Percentiles rank a stretch among this genome's conserved stretches.
These are phyloP conservation scores for Mycena epipterygia DNA, from an alignment of 768 basidiomycete genomes.

Conservation along the genomic window DNA sequence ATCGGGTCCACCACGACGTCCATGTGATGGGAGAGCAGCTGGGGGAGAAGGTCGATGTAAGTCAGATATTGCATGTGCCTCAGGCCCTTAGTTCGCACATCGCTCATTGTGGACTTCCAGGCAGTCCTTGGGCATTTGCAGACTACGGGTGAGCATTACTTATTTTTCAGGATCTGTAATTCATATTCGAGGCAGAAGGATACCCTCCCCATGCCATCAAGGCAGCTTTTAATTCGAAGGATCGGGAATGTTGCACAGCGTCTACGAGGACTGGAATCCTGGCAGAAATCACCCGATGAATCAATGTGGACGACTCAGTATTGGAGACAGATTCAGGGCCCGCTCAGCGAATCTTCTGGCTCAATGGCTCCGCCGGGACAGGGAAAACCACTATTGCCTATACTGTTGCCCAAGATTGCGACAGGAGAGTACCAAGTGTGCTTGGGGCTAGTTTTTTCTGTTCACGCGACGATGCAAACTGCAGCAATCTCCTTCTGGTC, in stretches of 20 bases:
- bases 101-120: too few species aligned
- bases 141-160: neutral
- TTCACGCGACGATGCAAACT: constrained; percentile 30
- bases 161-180: neutral
- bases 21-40: too few species aligned
- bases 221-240: neutral
- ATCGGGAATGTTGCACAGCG: neutral
- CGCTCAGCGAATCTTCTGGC: neutral
- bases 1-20: too few species aligned
- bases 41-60: too few species aligned
- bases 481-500: constrained; percentile 30
- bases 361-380: constrained; percentile 13
- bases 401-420: neutral
- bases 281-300: neutral
- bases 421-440: neutral
- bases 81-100: too few species aligned
- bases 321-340: neutral
- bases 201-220: neutral
- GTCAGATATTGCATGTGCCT: too few species aligned
- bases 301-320: neutral
- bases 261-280: neutral
- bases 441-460: constrained; percentile 44
- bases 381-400: constrained; percentile 15
- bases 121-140: neutral
- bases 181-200: neutral